Evolutionary conservation across 306 rosid species (phyloP), one percentile per base, ranked within the genome.

Genomic region (Casuarina equisetifolia): DNA sequence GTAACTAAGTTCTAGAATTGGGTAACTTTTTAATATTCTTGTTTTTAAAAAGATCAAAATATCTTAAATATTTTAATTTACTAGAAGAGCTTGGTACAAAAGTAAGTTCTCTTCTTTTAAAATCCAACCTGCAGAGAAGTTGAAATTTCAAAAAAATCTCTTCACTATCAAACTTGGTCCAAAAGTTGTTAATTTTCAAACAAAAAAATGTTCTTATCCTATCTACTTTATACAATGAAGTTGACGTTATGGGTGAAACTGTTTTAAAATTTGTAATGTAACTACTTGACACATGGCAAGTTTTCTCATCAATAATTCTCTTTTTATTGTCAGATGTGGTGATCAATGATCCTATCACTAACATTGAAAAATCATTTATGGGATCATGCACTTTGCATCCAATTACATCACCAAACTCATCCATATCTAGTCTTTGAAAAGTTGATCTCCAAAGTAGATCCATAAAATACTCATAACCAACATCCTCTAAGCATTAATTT

Each of bases 291-390:
- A 80, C 9, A 6, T 78, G 86, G 17, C 77, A 38, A 12, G 70
- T 74, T 50, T 32, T 66, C 45, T 25, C 57, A 38, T 9, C 9
- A 0, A 76, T 58, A 25, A n/a, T 20, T 10, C 8, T 32, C 52
- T 25, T 44, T 15, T 5, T 55, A 13, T 3, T 3, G 17, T 6
- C 58, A 13, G n/a, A 19, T 55, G 39, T 20, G 0, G 7, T 6
- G 35, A 48, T 70, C 42, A 78, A 77, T 0, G 10, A n/a, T 15
- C 83, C 75, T 8, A n/a, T 72, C 19, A 82, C 71, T 2, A 12
- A 40, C 4, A 0, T 40, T 75, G 90, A 79, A 13, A 88, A 78
- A 46, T 83, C 86, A 81, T 83, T 84, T 44, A 88, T 82, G 16
- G 80, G 80, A 20, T 62, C 76, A 1, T 73, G 80, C 48, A 84